A percentile compares a stretch with the other conserved stretches of the same genome.
Conservation (phyloP, 768 basidiomycete genomes). For the Amanita rubescens region DNA sequence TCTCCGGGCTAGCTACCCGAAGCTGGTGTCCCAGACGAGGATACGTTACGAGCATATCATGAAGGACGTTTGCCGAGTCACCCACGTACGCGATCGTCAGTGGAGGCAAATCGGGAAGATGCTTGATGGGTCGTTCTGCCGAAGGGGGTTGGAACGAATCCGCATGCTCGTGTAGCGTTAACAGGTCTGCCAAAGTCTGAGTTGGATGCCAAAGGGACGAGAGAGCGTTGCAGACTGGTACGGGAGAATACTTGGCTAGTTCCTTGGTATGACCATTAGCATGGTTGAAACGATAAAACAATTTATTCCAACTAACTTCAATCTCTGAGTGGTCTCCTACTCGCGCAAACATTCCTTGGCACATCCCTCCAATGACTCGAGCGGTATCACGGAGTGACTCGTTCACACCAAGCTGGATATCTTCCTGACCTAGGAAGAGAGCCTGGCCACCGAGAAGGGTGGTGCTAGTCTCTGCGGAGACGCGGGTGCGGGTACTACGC, state of each 20-base stretch:
- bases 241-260: constrained; percentile 82
- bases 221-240: constrained; percentile 94
- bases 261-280: constrained; percentile 48
- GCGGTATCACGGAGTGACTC: constrained; percentile 82
- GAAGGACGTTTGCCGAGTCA: constrained; percentile 90
- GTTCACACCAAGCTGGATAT: constrained; percentile 96
- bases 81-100: constrained; percentile 92
- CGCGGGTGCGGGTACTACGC: constrained; percentile 85
- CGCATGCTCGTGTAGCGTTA: constrained; percentile 79
- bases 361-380: constrained; percentile 89
- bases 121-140: constrained; percentile 7
- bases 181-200: constrained; percentile 87
- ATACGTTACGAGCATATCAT: constrained; percentile 95
- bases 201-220: constrained; percentile 96
- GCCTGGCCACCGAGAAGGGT: constrained; percentile 79
- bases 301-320: constrained; percentile 48
- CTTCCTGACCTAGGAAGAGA: constrained; percentile 81
- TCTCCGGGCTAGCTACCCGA: constrained; percentile 73
- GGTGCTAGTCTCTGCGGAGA: constrained; percentile 81
- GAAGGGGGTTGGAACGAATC: constrained; percentile 39
- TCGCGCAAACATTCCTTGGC: constrained; percentile 93
- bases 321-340: constrained; percentile 91
- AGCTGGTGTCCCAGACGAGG: constrained; percentile 86
- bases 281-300: constrained; percentile 1
- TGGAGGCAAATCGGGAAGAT: constrained; percentile 52